A percentile compares a stretch with the other conserved stretches of the same genome.
Evolutionary conservation across 2,329 filamentous ascomycete species (phyloP).

Genomic region (Calonectria naviculata): DNA sequence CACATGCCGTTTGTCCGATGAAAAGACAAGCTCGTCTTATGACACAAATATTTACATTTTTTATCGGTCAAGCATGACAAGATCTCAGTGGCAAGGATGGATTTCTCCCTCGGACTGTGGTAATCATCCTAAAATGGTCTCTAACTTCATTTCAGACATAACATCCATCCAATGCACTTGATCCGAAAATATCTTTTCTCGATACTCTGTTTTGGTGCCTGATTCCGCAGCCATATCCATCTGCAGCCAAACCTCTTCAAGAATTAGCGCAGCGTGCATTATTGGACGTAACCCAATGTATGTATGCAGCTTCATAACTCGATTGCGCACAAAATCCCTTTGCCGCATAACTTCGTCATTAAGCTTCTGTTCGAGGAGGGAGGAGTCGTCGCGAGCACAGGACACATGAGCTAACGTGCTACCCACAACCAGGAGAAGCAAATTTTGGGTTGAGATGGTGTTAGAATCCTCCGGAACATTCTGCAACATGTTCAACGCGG

Average conservation of each 20-base stretch:
- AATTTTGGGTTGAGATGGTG: constrained; percentile 20
- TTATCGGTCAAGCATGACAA: too few species aligned
- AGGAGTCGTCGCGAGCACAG: background rate
- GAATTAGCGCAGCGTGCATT: background rate
- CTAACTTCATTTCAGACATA: constrained; percentile 23
- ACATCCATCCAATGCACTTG: constrained; percentile 27
- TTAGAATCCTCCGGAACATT: constrained; percentile 13
- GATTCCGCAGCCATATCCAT: constrained; percentile 10
- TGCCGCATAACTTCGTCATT: background rate
- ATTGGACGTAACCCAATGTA: constrained; percentile 20
- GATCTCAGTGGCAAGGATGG: too few species aligned
- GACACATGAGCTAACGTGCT: background rate
- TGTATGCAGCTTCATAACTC: background rate
- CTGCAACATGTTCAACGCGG: constrained; percentile 8
- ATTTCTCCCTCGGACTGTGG: too few species aligned
- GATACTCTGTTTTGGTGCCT: background rate
- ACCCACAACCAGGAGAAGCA: constrained; percentile 22
- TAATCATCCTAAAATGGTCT: constrained; percentile 27
- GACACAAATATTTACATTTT: too few species aligned
- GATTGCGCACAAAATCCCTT: constrained; percentile 17
- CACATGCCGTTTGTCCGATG: too few species aligned
- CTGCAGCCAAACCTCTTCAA: constrained; percentile 28
- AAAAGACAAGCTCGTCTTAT: too few species aligned
- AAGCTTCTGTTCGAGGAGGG: background rate
- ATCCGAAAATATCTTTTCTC: background rate